Base-by-base conservation (phyloP, 352 stramenopile genomes). In the Pythium monospermum region DNA sequence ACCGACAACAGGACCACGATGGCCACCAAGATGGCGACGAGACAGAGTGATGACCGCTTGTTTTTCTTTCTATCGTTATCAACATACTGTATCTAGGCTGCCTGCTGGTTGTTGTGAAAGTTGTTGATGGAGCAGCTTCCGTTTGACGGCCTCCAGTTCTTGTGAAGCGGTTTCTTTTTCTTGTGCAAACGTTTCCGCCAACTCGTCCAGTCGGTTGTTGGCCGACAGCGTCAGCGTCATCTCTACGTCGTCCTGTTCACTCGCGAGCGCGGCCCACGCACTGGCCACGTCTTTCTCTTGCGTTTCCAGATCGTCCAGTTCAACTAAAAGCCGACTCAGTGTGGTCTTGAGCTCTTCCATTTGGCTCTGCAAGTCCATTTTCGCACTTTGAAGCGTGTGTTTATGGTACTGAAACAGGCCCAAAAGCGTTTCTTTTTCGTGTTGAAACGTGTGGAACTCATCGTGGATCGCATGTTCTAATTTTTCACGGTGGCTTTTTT, bases 201-300 rank as follows among this genome's bases (percentile, higher is more conserved):
- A 36, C 50, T 47, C 38, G 18, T 59, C 49, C 19, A 65, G 37
- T 32, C 39, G 49, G 28, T 35, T 50, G 32, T 64, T 71, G 10
- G 73, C 73, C 11, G 74, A 72, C 2, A 91, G 61, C 25, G 70
- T 54, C 47, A 88, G 58, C 15, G 77, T 91, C 63, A 82, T 88
- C 53, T 88, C 73, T 0, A 80, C 79, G 43, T 91, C 76, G 38
- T 88, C 64, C n/a, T 68, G 64, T 38, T 86, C 76, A 22, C 59
- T 48, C 15, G 52, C 44, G 0, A 79, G 73, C 2, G 49, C 42
- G 8, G 67, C 60, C 73, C 74, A 88, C 16, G 61, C 65, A 10
- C 51, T 53, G 6, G 30, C 16, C 1, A 91, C 49, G 10, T 41
- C 50, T 15, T 54, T 52, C 30, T 61, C 55, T 8, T 71, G 49